Percentiles rank a stretch among this genome's conserved stretches.
Evolutionary conservation across 495 filamentous ascomycete species (phyloP).

Genomic region (Lophium mytilinum): DNA sequence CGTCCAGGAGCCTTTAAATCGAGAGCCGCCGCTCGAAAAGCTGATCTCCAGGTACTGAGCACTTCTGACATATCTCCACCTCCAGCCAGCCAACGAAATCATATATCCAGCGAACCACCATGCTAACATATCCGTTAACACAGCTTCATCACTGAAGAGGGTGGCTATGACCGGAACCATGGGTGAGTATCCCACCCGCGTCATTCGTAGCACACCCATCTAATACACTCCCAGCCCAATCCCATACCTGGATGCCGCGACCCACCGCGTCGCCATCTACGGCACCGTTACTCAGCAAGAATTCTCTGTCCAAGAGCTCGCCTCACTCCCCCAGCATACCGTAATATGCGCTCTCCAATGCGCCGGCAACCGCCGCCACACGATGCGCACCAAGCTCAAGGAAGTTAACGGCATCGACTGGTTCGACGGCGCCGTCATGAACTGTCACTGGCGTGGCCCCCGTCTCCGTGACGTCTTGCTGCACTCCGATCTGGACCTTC

Average conservation of each 20-base stretch:
- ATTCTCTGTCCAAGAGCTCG: constrained; percentile 19
- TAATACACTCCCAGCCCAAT: constrained; percentile 29
- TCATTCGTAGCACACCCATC: background rate
- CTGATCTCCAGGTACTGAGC: constrained; percentile 32
- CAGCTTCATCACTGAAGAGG: constrained; percentile 39
- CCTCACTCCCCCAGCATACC: constrained; percentile 38
- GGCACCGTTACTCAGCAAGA: constrained; percentile 18
- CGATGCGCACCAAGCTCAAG: constrained; percentile 53
- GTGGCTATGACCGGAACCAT: constrained; percentile 47
- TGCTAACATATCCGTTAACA: background rate
- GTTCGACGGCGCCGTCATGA: constrained; percentile 57
- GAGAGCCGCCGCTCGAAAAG: constrained; percentile 36
- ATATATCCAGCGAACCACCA: background rate
- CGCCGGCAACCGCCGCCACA: constrained; percentile 56
- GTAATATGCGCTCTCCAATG: constrained; percentile 53
- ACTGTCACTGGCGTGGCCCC: constrained; percentile 51
- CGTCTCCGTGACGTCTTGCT: constrained; percentile 46
- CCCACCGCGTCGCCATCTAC: constrained; percentile 39
- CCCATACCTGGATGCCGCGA: constrained; percentile 36
- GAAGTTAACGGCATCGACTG: constrained; percentile 58
- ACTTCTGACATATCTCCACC: background rate
- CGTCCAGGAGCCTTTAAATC: constrained; percentile 38
- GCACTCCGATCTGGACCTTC: constrained; percentile 30
- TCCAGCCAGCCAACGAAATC: background rate
- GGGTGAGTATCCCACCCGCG: constrained; percentile 19